Percentiles rank a stretch among this genome's conserved stretches.
phyloP scores from a whole-genome alignment of 805 yeast species.

The Metschnikowia proteae region DNA sequence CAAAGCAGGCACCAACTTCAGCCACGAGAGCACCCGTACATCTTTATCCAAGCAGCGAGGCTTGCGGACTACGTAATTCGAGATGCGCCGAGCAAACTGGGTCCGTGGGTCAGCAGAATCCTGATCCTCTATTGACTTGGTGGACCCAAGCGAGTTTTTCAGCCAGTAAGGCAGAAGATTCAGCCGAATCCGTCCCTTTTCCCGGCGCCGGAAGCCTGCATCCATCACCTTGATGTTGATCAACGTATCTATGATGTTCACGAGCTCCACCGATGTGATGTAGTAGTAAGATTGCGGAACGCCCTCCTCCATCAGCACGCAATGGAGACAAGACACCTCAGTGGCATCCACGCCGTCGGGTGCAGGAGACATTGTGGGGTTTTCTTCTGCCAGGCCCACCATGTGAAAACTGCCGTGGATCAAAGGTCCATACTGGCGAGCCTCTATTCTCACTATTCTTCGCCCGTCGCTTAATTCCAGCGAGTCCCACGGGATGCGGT shows the following conservation, averaged over 20 bases:
- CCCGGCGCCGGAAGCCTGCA: conserved; percentile 53
- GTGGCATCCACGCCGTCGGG: conserved; percentile 46
- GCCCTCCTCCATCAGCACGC: conserved; percentile 24
- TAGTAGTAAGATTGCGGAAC: conserved; percentile 36
- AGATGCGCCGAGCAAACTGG: conserved; percentile 60
- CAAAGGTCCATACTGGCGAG: conserved; percentile 46
- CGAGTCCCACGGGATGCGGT: conserved; percentile 48
- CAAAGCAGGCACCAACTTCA: conserved; percentile 54
- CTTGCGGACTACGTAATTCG: conserved; percentile 58
- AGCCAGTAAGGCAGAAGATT: conserved; percentile 68
- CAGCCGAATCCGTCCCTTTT: conserved; percentile 63
- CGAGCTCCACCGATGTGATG: conserved; percentile 65
- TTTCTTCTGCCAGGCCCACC: conserved; percentile 45
- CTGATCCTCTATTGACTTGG: conserved; percentile 24
- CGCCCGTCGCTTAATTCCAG: conserved; percentile 48
- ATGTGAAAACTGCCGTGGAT: conserved; percentile 49
- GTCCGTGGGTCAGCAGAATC: conserved; percentile 8
- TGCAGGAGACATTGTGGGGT: conserved; percentile 39
- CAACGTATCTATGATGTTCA: conserved; percentile 58
- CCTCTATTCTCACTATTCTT: conserved; percentile 55
- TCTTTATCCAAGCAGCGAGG: conserved; percentile 70
- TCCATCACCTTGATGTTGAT: conserved; percentile 48
- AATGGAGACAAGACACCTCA: conserved; percentile 59
- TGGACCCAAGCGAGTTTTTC: conserved; percentile 52
- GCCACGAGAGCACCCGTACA: conserved; percentile 61